Base-by-base conservation (phyloP, 176 grass and related monocot species). In the Ensete ventricosum region DNA sequence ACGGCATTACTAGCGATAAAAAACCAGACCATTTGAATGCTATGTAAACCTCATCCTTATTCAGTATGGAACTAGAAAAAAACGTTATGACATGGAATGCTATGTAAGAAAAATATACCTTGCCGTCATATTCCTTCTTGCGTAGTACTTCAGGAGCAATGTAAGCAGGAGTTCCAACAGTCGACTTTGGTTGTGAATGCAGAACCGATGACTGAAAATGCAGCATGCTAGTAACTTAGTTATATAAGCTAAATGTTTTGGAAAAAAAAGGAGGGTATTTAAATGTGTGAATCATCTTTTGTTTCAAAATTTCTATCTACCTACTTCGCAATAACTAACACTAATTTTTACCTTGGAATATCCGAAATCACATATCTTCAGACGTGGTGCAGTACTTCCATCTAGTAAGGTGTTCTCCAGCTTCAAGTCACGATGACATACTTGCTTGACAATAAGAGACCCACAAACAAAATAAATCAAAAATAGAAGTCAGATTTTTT, bases 341-440 rank as follows among this genome's bases (percentile, higher is more conserved):
- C 25, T 67, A 43, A 25, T 34, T 12, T 24, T 9, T 29, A 97
- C 93, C 90, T 97, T 97, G 78, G 93, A 97, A 85, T 97, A 97
- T 20, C 93, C 90, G n/a, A 97, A 97, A 80, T 93, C 90, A 73
- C 93, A 93, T 83, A 97, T 97, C 82, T 97, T 97, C 75, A 97
- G 78, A 57, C 93, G 90, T 59, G 93, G 93, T 81, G 93, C 93
- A 50, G 77, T 76, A 80, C 93, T 97, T 51, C 93, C 93, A 20
- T 97, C 87, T 53, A 97, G 80, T 51, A 97, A 73, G 73, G 93
- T 97, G 54, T 97, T 97, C 79, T 97, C 93, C 74, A 97, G 80
- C 80, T 93, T 97, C 79, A 97, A 81, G 78, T 97, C 93, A 83
- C 93, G 93, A 84, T 97, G 93, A 66, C 93, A 97, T 83, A 93